Base-by-base conservation (phyloP, 169 alveolate genomes). In the Plasmodium gonderi region DNA sequence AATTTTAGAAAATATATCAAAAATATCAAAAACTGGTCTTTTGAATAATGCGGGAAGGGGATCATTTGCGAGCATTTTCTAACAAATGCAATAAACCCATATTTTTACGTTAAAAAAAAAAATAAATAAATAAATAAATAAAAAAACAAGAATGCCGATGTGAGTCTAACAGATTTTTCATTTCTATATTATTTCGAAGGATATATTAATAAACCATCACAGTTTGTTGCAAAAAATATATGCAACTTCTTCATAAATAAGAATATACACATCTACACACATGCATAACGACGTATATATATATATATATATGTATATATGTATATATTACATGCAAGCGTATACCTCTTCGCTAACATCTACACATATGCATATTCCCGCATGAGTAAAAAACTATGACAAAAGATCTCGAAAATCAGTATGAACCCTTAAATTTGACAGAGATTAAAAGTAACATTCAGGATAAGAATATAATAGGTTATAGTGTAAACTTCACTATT, bases 391-490 rank as follows among this genome's bases (percentile, higher is more conserved):
- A 7, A 82, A 83, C 54, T 60, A 83, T 83, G 92, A 83, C 92
- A 49, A 83, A 83, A 60, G 54, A 47, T 49, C 65, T 72, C 36
- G 92, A 83, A 49, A 47, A n/a, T 20, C 60, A 68, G 40, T 83
- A 83, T 83, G 92, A 83, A 29, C 31, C 77, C 23, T 76, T 83
- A 49, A 83, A 76, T 83, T 76, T 83, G 40, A 83, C 82, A 51
- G 92, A 83, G 76, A 69, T 83, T n/a, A 83, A 83, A 51, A 83
- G 92, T 76, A 83, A 51, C 23, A 76, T 40, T 42, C 72, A 83
- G 76, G 85, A 83, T 47, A 42, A 72, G 64, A 69, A 47, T 40
- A 76, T 83, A 36, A 45, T 83, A 72, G 92, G 92, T n/a, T 83
- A 83, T 64, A 83, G 85, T 64, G 33, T 83, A 42, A 38, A 83